Conservation (phyloP, 1,284 basidiomycete genomes). For the Mrakiaceae sp. region DNA sequence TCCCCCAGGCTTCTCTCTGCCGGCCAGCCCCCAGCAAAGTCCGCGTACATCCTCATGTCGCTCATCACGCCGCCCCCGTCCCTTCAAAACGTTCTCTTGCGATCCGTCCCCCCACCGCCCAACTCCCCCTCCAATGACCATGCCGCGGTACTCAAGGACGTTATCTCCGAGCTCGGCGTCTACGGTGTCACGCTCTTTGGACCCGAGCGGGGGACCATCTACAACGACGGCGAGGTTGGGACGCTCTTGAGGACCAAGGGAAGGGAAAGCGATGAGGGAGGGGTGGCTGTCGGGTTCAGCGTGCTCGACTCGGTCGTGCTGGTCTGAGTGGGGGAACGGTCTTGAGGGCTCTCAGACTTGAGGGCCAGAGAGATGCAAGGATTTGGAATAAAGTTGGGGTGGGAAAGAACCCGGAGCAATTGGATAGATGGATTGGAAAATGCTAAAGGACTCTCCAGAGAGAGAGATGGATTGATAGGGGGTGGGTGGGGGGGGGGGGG, state of each 20-base stretch:
- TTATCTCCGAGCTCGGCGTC: conserved; percentile 83
- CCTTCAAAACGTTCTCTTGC: conserved; percentile 60
- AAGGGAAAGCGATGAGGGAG: conserved; percentile 84
- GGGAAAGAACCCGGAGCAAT: no score
- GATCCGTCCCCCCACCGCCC: conserved; percentile 25
- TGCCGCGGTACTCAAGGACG: conserved; percentile 42
- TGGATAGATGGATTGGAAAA: no score
- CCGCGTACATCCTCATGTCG: conserved; percentile 88
- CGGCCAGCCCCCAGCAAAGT: conserved; percentile 10
- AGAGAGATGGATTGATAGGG: no score
- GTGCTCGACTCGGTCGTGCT: conserved; percentile 73
- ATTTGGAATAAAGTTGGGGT: no score
- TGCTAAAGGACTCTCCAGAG: no score
- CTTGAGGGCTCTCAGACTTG: no score
- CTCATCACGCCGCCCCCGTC: conserved; percentile 66
- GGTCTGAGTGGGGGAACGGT: conserved; percentile 32
- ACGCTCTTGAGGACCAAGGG: conserved; percentile 89
- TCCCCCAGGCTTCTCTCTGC: conserved; percentile 1
- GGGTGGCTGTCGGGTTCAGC: conserved; percentile 82
- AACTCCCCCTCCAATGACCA: neutral
- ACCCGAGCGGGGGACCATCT: conserved; percentile 23
- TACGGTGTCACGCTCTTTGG: conserved; percentile 82
- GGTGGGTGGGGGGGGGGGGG: no score
- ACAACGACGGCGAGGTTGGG: conserved; percentile 55
- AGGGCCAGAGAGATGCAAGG: no score